A percentile compares a stretch with the other conserved stretches of the same genome.
Conservation (phyloP, 257 asterid genomes). For the Nicotiana otophora region DNA sequence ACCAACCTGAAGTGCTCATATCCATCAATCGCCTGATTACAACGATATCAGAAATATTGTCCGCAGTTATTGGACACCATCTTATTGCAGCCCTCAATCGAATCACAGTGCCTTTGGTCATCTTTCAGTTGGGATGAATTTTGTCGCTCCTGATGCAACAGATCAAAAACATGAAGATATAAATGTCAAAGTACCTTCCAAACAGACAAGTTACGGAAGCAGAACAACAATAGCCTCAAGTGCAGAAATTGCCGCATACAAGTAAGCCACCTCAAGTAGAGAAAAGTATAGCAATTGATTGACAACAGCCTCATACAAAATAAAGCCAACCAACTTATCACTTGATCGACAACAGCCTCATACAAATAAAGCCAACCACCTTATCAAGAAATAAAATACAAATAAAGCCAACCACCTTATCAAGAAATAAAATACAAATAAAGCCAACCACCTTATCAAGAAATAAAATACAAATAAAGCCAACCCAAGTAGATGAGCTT, state of each 20-base stretch:
- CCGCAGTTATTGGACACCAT: conserved; percentile 78
- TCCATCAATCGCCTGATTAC: conserved; percentile 61
- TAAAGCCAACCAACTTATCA: no score
- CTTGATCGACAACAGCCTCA: neutral
- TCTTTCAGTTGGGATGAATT: conserved; percentile 39
- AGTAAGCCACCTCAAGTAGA: neutral
- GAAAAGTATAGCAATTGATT: neutral
- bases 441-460: no score
- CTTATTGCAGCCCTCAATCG: conserved; percentile 91
- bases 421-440: neutral
- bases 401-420: neutral
- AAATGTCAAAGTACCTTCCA: neutral
- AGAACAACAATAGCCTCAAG: neutral
- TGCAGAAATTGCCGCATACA: neutral
- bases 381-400: no score
- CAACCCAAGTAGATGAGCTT: neutral
- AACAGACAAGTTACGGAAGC: neutral
- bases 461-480: neutral
- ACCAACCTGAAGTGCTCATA: conserved; percentile 84
- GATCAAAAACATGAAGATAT: conserved; percentile 13
- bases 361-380: neutral
- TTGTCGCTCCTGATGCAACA: conserved; percentile 62
- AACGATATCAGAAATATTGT: conserved; percentile 66
- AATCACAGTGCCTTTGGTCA: conserved; percentile 61
- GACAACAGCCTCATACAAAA: neutral